These are phyloP conservation scores for Calonectria leucothoes DNA, from an alignment of 2,329 filamentous ascomycete genomes.

Conservation along the genomic window DNA sequence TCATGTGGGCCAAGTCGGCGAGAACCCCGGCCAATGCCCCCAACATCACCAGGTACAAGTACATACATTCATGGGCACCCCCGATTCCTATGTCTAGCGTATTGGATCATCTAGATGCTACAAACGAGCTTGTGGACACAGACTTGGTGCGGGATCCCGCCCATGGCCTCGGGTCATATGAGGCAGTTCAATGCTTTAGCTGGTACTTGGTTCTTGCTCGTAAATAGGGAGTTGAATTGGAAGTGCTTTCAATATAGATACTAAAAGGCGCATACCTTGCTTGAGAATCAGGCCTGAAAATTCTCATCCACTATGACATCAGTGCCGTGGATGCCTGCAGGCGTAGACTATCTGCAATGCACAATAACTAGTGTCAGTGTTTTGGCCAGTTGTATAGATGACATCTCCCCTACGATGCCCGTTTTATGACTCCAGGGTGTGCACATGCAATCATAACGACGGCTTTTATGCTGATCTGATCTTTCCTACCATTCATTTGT, in stretches of 20 bases:
- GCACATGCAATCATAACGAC: background rate
- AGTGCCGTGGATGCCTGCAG: background rate
- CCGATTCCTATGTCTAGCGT: background rate
- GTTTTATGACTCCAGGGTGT: background rate
- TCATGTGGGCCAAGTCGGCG: slow-evolving; percentile 29
- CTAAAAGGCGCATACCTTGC: background rate
- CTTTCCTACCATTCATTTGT: background rate
- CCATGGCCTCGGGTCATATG: no score
- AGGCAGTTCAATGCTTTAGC: background rate
- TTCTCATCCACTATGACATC: background rate
- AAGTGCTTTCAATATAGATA: background rate
- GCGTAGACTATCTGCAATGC: no score
- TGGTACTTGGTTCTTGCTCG: background rate
- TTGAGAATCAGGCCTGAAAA: background rate
- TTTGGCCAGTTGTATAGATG: background rate
- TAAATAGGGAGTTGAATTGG: background rate
- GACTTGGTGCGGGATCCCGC: background rate
- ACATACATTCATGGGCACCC: background rate
- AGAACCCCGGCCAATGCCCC: slow-evolving; percentile 37
- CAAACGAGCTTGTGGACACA: background rate
- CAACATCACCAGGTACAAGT: slow-evolving; percentile 12
- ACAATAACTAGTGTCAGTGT: background rate
- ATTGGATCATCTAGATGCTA: background rate
- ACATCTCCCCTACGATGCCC: background rate
- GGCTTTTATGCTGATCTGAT: background rate